phyloP scores from a whole-genome alignment of 768 basidiomycete species.

The Boletus eberwhitei region DNA sequence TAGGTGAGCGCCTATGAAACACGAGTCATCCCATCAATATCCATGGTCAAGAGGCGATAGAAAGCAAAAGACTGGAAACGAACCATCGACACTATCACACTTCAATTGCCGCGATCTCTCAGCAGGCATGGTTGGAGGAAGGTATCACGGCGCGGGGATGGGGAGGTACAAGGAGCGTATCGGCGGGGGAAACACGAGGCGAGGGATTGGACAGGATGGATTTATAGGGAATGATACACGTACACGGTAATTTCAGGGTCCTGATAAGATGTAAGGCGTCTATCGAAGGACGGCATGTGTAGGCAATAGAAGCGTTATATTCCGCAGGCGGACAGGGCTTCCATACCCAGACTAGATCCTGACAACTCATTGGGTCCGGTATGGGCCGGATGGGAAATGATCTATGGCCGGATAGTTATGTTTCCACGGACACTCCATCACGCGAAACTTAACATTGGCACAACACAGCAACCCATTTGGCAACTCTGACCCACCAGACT shows the following conservation, averaged over 20 bases:
- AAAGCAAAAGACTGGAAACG: slow-evolving; percentile 12
- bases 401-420: slow-evolving; percentile 15
- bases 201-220: slow-evolving; percentile 14
- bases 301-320: slow-evolving; percentile 30
- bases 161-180: slow-evolving; percentile 19
- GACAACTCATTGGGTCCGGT: slow-evolving; percentile 19
- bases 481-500: slow-evolving; percentile 10
- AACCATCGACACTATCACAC: slow-evolving; percentile 36
- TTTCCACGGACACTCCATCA: slow-evolving; percentile 9
- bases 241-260: slow-evolving; percentile 36
- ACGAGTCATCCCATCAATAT: slow-evolving; percentile 14
- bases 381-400: slow-evolving; percentile 16
- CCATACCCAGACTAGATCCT: slow-evolving; percentile 20
- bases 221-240: slow-evolving; percentile 33
- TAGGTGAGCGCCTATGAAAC: slow-evolving; percentile 38
- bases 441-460: slow-evolving; percentile 9
- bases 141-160: slow-evolving; percentile 24
- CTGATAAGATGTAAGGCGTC: slow-evolving; percentile 30
- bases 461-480: slow-evolving; percentile 17
- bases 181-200: slow-evolving; percentile 26
- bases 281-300: slow-evolving; percentile 28
- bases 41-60: background rate
- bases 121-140: slow-evolving; percentile 41
- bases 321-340: slow-evolving; percentile 20
- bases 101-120: slow-evolving; percentile 39